A percentile compares a stretch with the other conserved stretches of the same genome.
These are phyloP conservation scores for Drechslerella stenobrocha DNA, from an alignment of 2,329 filamentous ascomycete genomes.

Conservation along the genomic window DNA sequence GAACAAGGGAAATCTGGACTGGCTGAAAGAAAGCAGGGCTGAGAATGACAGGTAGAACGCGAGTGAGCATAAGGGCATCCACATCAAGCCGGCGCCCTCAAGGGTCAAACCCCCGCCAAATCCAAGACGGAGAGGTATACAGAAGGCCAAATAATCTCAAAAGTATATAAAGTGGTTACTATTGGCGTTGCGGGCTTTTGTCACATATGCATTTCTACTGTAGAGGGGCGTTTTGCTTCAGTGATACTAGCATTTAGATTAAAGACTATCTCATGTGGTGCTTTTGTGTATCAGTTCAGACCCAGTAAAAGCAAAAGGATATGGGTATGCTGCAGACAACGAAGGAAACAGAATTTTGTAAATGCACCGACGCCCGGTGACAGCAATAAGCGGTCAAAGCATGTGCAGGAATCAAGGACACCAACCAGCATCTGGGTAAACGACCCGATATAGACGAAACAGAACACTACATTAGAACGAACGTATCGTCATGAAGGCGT, in stretches of 20 bases:
- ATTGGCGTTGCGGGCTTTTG: conserved; percentile 24
- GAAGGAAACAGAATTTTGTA: too few relatives aligned
- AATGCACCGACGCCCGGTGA: too few relatives aligned
- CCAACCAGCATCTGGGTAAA: neutral
- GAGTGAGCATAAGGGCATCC: too few relatives aligned
- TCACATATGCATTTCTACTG: conserved; percentile 8
- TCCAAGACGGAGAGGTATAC: too few relatives aligned
- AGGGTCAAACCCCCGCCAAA: too few relatives aligned
- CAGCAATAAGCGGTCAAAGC: too few relatives aligned
- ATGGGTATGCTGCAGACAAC: neutral
- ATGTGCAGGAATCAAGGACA: neutral
- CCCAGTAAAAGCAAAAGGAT: neutral
- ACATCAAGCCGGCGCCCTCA: too few relatives aligned
- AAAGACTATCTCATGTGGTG: neutral
- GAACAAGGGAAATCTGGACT: conserved; percentile 71
- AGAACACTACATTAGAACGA: conserved; percentile 8
- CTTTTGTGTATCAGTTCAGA: conserved; percentile 3
- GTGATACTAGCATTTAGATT: neutral
- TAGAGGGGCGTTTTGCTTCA: conserved; percentile 14
- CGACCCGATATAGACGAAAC: neutral
- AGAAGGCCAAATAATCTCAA: neutral
- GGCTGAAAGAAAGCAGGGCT: conserved; percentile 74
- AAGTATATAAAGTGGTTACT: conserved; percentile 2
- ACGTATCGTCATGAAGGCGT: conserved; percentile 7
- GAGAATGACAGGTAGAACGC: conserved; percentile 75